Base-by-base conservation (phyloP, 768 basidiomycete genomes). In the Kwoniella europaea region DNA sequence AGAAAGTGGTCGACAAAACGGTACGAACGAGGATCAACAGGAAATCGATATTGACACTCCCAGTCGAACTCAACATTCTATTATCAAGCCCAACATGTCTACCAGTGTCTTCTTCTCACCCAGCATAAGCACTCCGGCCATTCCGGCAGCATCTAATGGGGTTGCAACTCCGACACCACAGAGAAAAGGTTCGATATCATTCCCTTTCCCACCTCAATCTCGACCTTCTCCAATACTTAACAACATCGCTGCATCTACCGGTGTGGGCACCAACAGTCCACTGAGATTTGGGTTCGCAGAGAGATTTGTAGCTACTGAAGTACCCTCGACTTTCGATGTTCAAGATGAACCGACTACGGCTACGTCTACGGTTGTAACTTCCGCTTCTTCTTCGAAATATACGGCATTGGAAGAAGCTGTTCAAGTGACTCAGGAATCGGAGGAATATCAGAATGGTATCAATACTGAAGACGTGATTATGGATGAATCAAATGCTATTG, bases 281-380 rank as follows among this genome's bases (percentile, higher is more conserved):
- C 4, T 61, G 18, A 42, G 42, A 61, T 61, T 61, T 27, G 59
- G 59, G 2, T 61, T 61, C 20, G 59, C 59, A n/a, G 59, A 44
- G 15, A 22, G 59, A 10, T 61, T 61, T 20, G 42, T 61, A 18
- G 42, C 41, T 16, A 29, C 15, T 5, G 29, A 13, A 16, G 1
- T 61, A 61, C 59, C 59, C 42, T 13, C 42, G 59, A 7, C 35
- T 35, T 35, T 22, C 59, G 3, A 20, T 41, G 18, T 10, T 46
- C 12, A 50, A 35, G 35, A 35, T 35, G 35, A 35, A 9, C 35
- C n/a, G 29, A 1, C 29, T 4, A 41, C 57, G 16, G 10, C 24
- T 58, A 15, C 22, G 10, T 29, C 57, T 59, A 13, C 24, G 12
- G 24, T 43, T 2, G 1, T 0, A 27, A 58, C 29, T 15, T 12